These are phyloP conservation scores for Coemansia sp. DNA, from an alignment of 192 early-diverging fungal genomes.

Conservation along the genomic window DNA sequence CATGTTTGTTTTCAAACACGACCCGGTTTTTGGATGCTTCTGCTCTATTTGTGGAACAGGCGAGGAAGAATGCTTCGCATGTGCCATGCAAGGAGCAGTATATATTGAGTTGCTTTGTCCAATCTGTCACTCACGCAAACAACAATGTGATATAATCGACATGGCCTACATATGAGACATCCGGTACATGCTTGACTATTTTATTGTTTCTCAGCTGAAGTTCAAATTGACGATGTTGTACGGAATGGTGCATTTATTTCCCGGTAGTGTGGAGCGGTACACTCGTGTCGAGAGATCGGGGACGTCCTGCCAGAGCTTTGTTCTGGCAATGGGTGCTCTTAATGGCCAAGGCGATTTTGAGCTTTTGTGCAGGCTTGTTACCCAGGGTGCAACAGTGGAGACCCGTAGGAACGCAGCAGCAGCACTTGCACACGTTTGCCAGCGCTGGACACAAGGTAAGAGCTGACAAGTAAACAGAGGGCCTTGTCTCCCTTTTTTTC, in stretches of 20 bases:
- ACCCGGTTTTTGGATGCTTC: neutral
- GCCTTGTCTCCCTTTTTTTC: neutral
- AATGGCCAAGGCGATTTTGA: slow-evolving; percentile 12
- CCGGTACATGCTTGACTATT: neutral
- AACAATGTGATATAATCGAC: neutral
- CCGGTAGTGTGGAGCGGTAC: slow-evolving; percentile 23
- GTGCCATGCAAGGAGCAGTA: neutral
- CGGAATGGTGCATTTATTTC: neutral
- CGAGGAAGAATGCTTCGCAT: neutral
- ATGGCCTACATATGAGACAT: neutral
- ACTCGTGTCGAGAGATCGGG: slow-evolving; percentile 30
- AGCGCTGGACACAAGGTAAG: slow-evolving; percentile 26
- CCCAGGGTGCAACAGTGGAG: slow-evolving; percentile 29
- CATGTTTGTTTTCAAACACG: neutral
- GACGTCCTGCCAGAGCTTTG: slow-evolving; percentile 41
- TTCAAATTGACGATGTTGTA: neutral
- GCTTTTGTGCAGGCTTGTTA: slow-evolving; percentile 20
- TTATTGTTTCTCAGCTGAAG: neutral
- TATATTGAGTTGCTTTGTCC: neutral
- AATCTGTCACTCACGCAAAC: neutral
- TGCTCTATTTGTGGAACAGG: neutral
- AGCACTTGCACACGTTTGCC: slow-evolving; percentile 34
- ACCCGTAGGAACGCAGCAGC: slow-evolving; percentile 38
- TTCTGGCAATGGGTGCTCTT: slow-evolving; percentile 41
- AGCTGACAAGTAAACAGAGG: neutral